These are phyloP conservation scores for Cryptosporidium xiaoi DNA, from an alignment of 169 alveolate species.

Conservation along the genomic window DNA sequence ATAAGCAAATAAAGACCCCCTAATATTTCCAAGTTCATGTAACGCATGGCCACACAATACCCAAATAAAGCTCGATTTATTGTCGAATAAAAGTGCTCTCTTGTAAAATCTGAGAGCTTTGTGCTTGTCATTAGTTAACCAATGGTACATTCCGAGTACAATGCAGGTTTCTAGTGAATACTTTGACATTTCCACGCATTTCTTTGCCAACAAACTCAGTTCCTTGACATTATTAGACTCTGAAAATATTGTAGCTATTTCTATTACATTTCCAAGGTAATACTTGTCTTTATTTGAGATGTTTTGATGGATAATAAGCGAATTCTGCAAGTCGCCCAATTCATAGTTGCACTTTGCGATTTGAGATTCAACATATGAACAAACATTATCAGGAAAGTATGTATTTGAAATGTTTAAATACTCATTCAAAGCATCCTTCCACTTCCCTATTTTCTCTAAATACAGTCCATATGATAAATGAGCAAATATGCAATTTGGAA, in stretches of 20 bases:
- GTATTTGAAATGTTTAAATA: not conserved
- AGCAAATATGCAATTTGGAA: conserved; percentile 5
- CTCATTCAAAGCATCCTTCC: conserved; percentile 55
- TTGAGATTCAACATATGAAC: conserved; percentile 2
- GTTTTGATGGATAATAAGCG: not conserved
- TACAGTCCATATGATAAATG: conserved; percentile 43
- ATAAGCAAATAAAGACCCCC: conserved; percentile 52
- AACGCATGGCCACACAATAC: conserved; percentile 63
- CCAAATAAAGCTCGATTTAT: conserved; percentile 46
- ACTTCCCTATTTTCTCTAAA: conserved; percentile 25
- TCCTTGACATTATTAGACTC: conserved; percentile 32
- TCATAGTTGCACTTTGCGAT: conserved; percentile 63
- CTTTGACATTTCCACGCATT: conserved; percentile 51
- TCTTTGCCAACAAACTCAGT: conserved; percentile 34
- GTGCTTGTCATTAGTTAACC: conserved; percentile 65
- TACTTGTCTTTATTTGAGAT: conserved; percentile 10
- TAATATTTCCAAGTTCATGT: conserved; percentile 46
- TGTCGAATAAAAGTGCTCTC: conserved; percentile 52
- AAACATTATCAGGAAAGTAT: not conserved
- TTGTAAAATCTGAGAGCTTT: conserved; percentile 66
- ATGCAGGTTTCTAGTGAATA: conserved; percentile 61
- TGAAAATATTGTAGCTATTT: conserved; percentile 40
- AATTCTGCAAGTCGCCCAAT: conserved; percentile 12
- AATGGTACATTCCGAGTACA: conserved; percentile 65
- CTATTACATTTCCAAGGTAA: conserved; percentile 16